These are phyloP conservation scores for Boletus sp. DNA, from an alignment of 1,284 basidiomycete species.

Conservation along the genomic window DNA sequence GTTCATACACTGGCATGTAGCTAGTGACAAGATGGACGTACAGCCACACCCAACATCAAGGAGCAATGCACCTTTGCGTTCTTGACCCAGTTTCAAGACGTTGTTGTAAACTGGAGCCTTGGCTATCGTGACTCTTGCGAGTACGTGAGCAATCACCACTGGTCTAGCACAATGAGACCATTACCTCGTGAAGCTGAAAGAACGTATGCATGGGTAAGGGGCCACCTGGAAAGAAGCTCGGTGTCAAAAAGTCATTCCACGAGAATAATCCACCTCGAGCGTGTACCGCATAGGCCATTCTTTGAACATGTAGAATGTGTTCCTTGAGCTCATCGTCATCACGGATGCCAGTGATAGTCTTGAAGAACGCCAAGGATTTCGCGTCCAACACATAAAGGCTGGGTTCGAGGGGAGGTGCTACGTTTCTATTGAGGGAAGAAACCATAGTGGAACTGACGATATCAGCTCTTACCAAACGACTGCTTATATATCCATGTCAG, in stretches of 20 bases:
- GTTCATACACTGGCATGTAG: background rate
- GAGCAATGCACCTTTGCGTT: constrained; percentile 25
- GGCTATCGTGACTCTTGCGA: constrained; percentile 20
- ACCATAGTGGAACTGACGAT: too few species aligned
- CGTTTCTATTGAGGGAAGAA: background rate
- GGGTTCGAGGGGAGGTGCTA: constrained; percentile 10
- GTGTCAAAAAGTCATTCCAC: background rate
- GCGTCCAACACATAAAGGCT: constrained; percentile 16
- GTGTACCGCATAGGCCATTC: constrained; percentile 26
- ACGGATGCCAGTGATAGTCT: constrained; percentile 25
- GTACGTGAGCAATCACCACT: background rate
- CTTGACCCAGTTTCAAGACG: constrained; percentile 26
- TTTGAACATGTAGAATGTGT: constrained; percentile 31
- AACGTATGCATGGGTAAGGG: constrained; percentile 23
- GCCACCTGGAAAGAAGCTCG: constrained; percentile 11
- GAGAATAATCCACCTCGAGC: background rate
- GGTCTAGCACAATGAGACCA: background rate
- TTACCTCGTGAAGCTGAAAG: constrained; percentile 19
- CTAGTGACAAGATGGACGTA: constrained; percentile 12
- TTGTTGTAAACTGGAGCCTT: constrained; percentile 20
- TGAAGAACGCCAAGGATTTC: constrained; percentile 24
- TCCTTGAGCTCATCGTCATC: constrained; percentile 37
- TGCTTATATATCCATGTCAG: too few species aligned
- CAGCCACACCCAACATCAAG: constrained; percentile 34
- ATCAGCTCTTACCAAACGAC: too few species aligned